Base-by-base conservation (phyloP, 306 rosid genomes). In the Inga laurina region DNA sequence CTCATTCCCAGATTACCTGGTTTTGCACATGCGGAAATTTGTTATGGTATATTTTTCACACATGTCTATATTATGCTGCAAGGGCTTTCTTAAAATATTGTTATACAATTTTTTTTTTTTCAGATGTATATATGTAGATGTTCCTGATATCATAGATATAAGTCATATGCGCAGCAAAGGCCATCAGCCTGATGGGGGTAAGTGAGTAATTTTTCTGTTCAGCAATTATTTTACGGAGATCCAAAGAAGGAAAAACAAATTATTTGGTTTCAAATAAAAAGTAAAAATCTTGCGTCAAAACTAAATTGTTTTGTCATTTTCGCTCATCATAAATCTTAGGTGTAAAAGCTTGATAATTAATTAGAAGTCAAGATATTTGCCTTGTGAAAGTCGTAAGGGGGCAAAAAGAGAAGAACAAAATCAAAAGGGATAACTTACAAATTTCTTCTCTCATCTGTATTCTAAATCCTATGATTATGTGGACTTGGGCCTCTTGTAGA, bases 111-210 rank as follows among this genome's bases (percentile, higher is more conserved):
- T 87, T 15, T 78, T 46, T 85, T 71, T 61, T 75, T 89, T 72
- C 93, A 96, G 99, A 96, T 96, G 98, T 96, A 75, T 94, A 96
- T 75, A 85, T n/a, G n/a, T 94, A 45, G 97, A 97, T 80, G 97
- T 97, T 82, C 99, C 99, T 66, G 99, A 97, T 87, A 83, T 94
- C 86, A 94, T 97, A 78, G 97, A 97, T 90, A 93, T 97, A 75
- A 90, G 85, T 90, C 97, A 89, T 84, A 91, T 92, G 97, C 94
- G 93, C 49, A 90, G 97, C 90, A 90, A 88, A 83, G 98, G 98
- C 72, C 91, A 80, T 45, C 94, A 89, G 82, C 97, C 97, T 10
- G 98, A 94, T 56, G 88, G 88, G 2, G 94, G n/a, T n/a, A n/a
- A n/a, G 98, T 84, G 27, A 72, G n/a, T 43, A 10, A n/a, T 45